Evolutionary conservation across 805 yeast genomes (phyloP).

Genomic region (Myxozyma vanderwaltii): DNA sequence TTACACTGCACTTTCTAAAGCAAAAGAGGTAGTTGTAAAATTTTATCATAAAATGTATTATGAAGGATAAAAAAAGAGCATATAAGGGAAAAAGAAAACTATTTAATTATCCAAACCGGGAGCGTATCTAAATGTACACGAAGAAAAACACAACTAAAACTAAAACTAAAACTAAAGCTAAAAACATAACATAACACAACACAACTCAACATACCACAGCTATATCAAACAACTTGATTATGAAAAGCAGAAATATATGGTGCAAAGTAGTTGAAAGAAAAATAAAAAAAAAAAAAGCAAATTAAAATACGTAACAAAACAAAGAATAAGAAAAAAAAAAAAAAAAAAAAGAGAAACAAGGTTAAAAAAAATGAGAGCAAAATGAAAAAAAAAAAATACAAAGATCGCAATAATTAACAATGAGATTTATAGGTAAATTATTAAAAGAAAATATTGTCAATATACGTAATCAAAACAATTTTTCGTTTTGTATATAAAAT

Average conservation of each 20-base stretch:
- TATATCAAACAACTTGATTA: too few species aligned
- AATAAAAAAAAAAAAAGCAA: neutral
- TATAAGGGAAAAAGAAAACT: too few species aligned
- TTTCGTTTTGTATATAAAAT: too few species aligned
- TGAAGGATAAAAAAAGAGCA: neutral
- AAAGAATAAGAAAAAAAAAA: neutral
- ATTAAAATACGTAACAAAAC: neutral
- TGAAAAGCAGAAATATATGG: too few species aligned
- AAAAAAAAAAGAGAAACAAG: neutral
- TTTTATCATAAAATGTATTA: neutral
- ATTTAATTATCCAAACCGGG: slow-evolving; percentile 2
- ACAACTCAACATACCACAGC: too few species aligned
- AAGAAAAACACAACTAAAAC: too few species aligned
- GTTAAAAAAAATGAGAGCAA: neutral
- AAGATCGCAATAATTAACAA: neutral
- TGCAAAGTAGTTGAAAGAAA: neutral
- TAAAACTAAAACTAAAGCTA: neutral
- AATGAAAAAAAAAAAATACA: neutral
- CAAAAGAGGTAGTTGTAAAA: too few species aligned
- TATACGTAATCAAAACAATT: too few species aligned
- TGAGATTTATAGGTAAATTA: too few species aligned
- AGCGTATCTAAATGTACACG: neutral
- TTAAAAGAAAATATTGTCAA: too few species aligned
- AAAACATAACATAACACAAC: too few species aligned
- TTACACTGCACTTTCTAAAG: too few species aligned